Evolutionary conservation across 352 stramenopile species (phyloP).

Genomic region (Poterioochromonas sp.): DNA sequence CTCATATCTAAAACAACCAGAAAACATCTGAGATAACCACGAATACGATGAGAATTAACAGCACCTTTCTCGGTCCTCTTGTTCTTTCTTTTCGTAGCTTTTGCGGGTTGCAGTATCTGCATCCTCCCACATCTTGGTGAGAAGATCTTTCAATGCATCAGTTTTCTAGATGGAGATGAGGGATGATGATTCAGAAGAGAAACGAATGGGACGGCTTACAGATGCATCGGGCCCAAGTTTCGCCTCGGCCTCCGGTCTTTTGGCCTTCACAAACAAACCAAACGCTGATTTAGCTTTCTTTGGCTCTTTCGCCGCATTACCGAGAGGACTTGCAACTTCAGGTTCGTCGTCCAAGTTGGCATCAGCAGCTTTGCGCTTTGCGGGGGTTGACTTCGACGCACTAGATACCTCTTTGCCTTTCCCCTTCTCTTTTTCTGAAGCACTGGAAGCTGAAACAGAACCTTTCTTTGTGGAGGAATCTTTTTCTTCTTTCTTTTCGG

Average conservation of each 20-base stretch:
- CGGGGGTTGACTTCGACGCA: too few relatives aligned
- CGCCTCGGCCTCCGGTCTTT: not conserved
- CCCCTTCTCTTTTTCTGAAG: too few relatives aligned
- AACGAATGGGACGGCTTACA: not conserved
- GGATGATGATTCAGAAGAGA: not conserved
- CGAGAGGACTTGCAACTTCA: not conserved
- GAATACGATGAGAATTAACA: too few relatives aligned
- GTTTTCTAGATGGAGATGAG: conserved; percentile 2
- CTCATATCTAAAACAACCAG: too few relatives aligned
- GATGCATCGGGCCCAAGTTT: not conserved
- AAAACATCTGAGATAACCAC: too few relatives aligned
- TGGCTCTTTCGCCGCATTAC: not conserved
- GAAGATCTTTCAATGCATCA: not conserved
- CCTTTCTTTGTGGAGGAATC: not conserved
- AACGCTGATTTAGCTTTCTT: conserved; percentile 17
- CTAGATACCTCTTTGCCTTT: too few relatives aligned
- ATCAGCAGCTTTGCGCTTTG: too few relatives aligned
- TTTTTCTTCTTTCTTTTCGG: not conserved
- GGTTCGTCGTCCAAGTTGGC: too few relatives aligned
- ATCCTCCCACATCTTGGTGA: conserved; percentile 15
- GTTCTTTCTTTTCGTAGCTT: conserved; percentile 31
- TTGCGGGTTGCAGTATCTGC: not conserved
- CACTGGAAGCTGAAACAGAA: too few relatives aligned
- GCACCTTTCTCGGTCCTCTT: too few relatives aligned
- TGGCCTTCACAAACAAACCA: conserved; percentile 22